Evolutionary conservation across 2,329 filamentous ascomycete species (phyloP).

Genomic region (Lachnellula suecica): DNA sequence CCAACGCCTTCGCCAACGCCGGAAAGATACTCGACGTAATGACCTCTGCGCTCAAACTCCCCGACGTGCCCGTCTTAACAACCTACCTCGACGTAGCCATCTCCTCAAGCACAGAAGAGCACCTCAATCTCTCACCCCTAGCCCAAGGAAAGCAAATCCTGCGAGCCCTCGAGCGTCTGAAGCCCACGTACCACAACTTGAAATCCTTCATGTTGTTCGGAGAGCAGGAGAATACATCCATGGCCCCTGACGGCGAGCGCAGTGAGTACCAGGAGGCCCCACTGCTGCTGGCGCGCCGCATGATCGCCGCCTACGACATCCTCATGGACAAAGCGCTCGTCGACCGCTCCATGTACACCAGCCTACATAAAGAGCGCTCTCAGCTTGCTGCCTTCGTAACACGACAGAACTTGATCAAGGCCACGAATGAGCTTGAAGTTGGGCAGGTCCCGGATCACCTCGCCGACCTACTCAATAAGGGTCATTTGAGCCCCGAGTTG

Average conservation of each 20-base stretch:
- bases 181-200: slow-evolving; percentile 27
- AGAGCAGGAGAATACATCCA: neutral
- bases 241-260: neutral
- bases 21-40: slow-evolving; percentile 65
- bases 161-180: slow-evolving; percentile 47
- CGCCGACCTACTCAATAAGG: too few relatives aligned
- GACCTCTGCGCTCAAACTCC: slow-evolving; percentile 41
- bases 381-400: slow-evolving; percentile 37
- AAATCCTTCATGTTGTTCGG: slow-evolving; percentile 25
- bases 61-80: slow-evolving; percentile 51
- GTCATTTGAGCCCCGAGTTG: neutral
- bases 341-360: slow-evolving; percentile 19
- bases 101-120: slow-evolving; percentile 28
- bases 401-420: too few relatives aligned
- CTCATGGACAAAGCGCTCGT: slow-evolving; percentile 30
- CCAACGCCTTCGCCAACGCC: slow-evolving; percentile 64
- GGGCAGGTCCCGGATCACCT: too few relatives aligned
- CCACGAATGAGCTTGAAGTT: too few relatives aligned
- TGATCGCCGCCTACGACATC: slow-evolving; percentile 34
- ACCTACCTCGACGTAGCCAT: slow-evolving; percentile 58
- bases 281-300: slow-evolving; percentile 26
- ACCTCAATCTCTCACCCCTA: slow-evolving; percentile 33
- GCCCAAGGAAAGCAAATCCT: slow-evolving; percentile 51
- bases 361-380: slow-evolving; percentile 29
- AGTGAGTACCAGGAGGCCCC: slow-evolving; percentile 15